Percentiles rank a stretch among this genome's conserved stretches.
These are phyloP conservation scores for Phoenix dactylifera DNA, from an alignment of 176 grass and related monocot genomes.

Conservation along the genomic window DNA sequence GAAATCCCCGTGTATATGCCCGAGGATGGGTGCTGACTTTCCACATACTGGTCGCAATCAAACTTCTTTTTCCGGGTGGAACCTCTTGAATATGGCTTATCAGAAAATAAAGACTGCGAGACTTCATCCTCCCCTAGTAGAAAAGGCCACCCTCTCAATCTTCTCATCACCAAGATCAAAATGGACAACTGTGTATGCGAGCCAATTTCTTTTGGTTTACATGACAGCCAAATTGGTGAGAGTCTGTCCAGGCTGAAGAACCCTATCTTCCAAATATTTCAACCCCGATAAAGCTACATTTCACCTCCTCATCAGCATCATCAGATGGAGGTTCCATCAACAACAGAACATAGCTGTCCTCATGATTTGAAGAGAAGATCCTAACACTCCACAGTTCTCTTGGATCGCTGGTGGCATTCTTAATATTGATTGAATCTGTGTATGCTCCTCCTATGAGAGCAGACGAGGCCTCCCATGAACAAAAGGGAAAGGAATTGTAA, in stretches of 20 bases:
- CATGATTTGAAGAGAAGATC: constrained; percentile 85
- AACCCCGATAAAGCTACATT: constrained; percentile 40
- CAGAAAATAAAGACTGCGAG: constrained; percentile 54
- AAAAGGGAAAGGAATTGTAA: constrained; percentile 71
- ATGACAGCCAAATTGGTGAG: constrained; percentile 84
- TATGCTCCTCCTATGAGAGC: constrained; percentile 54
- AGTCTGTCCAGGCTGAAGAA: constrained; percentile 55
- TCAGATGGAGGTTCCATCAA: constrained; percentile 66
- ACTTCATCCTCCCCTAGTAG: constrained; percentile 67
- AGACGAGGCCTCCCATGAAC: constrained; percentile 52
- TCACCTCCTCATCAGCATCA: constrained; percentile 36
- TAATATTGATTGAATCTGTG: constrained; percentile 37
- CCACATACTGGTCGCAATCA: constrained; percentile 36
- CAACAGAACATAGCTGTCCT: constrained; percentile 70
- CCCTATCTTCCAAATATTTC: constrained; percentile 64
- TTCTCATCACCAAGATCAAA: constrained; percentile 77
- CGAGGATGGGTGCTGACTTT: constrained; percentile 34
- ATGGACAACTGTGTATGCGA: constrained; percentile 75
- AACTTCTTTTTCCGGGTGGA: constrained; percentile 38
- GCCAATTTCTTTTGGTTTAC: constrained; percentile 76
- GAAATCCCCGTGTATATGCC: constrained; percentile 42
- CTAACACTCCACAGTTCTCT: constrained; percentile 68
- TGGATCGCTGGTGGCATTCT: constrained; percentile 51
- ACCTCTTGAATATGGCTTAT: constrained; percentile 63
- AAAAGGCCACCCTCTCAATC: constrained; percentile 76